Evolutionary conservation across 768 basidiomycete genomes (phyloP), one percentile per base, ranked within the genome.

Genomic region (Candolleomyces efflorescens): DNA sequence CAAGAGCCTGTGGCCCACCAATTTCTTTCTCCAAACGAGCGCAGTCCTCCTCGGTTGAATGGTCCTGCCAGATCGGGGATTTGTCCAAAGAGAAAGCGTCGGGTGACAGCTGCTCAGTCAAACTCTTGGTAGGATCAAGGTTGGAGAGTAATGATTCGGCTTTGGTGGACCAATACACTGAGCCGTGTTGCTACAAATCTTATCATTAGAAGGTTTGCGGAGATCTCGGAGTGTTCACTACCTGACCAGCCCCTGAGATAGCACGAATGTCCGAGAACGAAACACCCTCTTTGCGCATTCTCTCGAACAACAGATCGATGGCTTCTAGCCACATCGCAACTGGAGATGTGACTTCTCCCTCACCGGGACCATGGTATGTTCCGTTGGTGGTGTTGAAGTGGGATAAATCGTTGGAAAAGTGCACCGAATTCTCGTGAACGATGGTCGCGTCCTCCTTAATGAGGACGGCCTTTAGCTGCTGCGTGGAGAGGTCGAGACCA

Each of bases 41-140:
- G 66, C 92, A 94, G 63, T 94, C 90, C 44, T 73, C 71, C 0
- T 84, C 86, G 0, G 92, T 94, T 0, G 90, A 92, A 1, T 90
- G 91, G 70, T 94, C 93, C 68, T 94, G 92, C 92, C 93, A 95
- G 65, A 94, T 94, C 10, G 92, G 91, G 3, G 87, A 82, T 60
- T 78, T 78, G 1, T 76, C 76, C 12, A 84, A 71, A 5, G 90
- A 84, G 69, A 94, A 92, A 2, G 90, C 90, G 7, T 65, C 68
- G 0, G 81, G 82, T 18, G 74, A 71, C 38, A 94, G 73, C 62
- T 92, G 90, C 2, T 80, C 76, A 10, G 74, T 73, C 9, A 93
- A 73, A 1, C 81, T 67, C 53, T 78, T 71, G 9, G 67, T 60
- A 0, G 84, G 63, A 67, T 86, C 78, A 55, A 92, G 77, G 2